Base-by-base conservation (phyloP, 2,329 filamentous ascomycete species). In the Polychaeton citri region DNA sequence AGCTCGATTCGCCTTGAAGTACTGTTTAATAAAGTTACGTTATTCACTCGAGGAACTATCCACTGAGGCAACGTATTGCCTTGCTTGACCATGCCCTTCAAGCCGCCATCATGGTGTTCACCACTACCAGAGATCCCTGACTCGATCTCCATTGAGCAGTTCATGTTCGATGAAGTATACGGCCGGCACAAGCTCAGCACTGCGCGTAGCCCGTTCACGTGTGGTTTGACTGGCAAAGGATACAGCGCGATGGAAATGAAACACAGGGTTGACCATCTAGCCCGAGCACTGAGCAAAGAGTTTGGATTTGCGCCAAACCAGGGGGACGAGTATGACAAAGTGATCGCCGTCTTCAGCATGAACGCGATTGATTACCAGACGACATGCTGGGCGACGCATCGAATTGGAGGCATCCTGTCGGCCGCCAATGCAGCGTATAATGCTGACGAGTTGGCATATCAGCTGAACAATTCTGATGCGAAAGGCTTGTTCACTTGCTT, bases 301-400 rank as follows among this genome's bases (percentile, higher is more conserved):
- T 69, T 90, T 40, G 76, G 73, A 30, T 86, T 82, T 69, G 57
- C 69, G 32, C 74, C 79, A 6, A 78, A 82, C 45, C 57, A 74
- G 38, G 82, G 79, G 9, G 73, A 74, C 0, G 81, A 87, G 54
- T 90, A 79, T 79, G 82, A 90, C 50, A 85, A 86, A 56, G 80
- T 87, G 17, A 64, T 84, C 33, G 79, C 68, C 4, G 64, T 87
- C 19, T 92, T 83, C 60, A 78, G 79, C n/a, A 59, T 86, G 40
- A 92, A 92, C 54, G 84, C 82, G 73, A 75, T 90, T 43, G 82
- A 90, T 57, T 83, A 79, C 36, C 61, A 86, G 41, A 74, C 81
- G 4, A 60, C 85, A 19, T 73, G 72, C 26, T 84, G 81, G 69
- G 79, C 82, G 3, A 69, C 81, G 12, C 83, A 88, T 54, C 71